A percentile compares a stretch with the other conserved stretches of the same genome.
Conservation (phyloP, 2,329 filamentous ascomycete species). For the Tolypocladium endophyticum region DNA sequence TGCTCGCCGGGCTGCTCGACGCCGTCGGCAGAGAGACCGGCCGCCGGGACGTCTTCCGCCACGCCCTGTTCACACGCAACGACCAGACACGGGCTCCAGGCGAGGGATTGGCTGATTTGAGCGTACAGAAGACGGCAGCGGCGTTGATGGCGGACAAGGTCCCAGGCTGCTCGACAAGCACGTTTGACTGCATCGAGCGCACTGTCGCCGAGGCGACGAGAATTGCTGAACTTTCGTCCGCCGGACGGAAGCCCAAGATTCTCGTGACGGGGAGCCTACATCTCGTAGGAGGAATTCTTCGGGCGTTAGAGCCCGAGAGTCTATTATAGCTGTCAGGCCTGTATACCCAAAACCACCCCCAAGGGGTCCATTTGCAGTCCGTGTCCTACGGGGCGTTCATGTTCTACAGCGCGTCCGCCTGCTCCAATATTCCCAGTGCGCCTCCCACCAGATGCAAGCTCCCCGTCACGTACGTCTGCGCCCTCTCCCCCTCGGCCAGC, state of each 20-base stretch:
- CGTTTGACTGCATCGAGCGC: constrained; percentile 61
- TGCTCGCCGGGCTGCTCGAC: constrained; percentile 53
- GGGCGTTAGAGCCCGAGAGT: constrained; percentile 49
- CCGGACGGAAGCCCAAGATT: constrained; percentile 31
- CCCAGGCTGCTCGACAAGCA: constrained; percentile 30
- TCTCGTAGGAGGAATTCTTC: constrained; percentile 68
- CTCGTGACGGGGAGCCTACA: constrained; percentile 79
- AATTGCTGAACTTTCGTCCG: constrained; percentile 11
- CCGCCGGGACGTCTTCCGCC: constrained; percentile 44
- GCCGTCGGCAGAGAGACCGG: constrained; percentile 34
- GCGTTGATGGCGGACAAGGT: constrained; percentile 47
- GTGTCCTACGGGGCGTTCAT: too few relatives aligned
- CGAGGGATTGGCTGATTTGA: constrained; percentile 32
- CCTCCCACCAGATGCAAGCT: constrained; percentile 54
- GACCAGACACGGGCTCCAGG: constrained; percentile 21
- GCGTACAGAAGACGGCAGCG: constrained; percentile 59
- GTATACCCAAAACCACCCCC: not conserved
- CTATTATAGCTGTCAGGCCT: constrained; percentile 15
- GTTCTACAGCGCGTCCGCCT: constrained; percentile 29
- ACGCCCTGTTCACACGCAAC: constrained; percentile 76
- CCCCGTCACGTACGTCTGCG: constrained; percentile 46
- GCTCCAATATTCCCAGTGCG: constrained; percentile 37
- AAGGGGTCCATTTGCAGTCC: not conserved
- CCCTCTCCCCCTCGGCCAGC: constrained; percentile 19
- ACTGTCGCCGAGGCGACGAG: constrained; percentile 49